Evolutionary conservation across 805 yeast genomes (phyloP), one percentile per base, ranked within the genome.

Genomic region (Yamadazyma phyllophila): DNA sequence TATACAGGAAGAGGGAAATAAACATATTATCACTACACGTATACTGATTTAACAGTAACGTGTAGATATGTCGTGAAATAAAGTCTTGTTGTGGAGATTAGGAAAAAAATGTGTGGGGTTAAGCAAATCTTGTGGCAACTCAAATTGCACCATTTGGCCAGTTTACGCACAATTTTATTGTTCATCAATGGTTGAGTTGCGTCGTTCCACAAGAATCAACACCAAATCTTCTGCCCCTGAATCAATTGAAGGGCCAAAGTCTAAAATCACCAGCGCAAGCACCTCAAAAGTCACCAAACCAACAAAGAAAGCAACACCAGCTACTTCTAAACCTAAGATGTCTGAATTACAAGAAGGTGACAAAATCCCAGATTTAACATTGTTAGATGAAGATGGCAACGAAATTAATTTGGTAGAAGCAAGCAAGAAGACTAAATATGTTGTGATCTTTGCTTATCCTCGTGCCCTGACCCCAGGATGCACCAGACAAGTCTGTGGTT

Each of bases 391-490:
- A 63, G 84, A 85, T 51, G 89, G 78, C n/a, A 71, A 80, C 31
- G 77, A 74, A 30, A 75, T 71, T 41, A 54, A 57, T 27, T 61
- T 72, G 46, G 44, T 39, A 15, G 63, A 63, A 29, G 65, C 55
- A 26, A 68, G 71, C 39, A 51, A 53, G 26, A 55, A 59, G 20
- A 50, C 64, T 26, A 69, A 66, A 53, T 69, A 60, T 43, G 43
- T 71, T 49, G 70, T 72, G 20, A 66, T 72, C 34, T 72, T 72
- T 48, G 86, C 96, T 14, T 92, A 91, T 61, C 98, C 98, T 44
- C 84, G 77, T 59, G 98, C 98, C 0, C 81, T 85, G 20, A 92
- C 98, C 0, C 96, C 97, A 1, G 99, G 99, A 2, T 94, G 99
- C 66, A 92, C 99, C 1, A 79, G 89, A 56, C 99, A 92, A 67